Base-by-base conservation (phyloP, 164 flowering plant species). In the Saururus chinensis region DNA sequence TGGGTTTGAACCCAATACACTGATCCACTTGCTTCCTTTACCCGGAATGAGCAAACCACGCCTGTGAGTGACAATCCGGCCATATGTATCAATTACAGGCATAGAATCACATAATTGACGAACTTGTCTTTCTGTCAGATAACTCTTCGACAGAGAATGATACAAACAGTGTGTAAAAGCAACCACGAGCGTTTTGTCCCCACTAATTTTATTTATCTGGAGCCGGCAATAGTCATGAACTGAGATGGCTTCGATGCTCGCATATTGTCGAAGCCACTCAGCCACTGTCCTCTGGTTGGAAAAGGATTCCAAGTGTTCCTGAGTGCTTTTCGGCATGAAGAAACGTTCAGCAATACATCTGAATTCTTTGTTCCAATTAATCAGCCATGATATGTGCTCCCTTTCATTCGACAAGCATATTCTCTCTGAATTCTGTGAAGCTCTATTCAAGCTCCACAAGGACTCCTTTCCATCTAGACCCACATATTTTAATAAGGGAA, bases 21-120 rank as follows among this genome's bases (percentile, higher is more conserved):
- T 56, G 9, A 70, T 73, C 95, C 90, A 87, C 42, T 75, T 80
- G 66, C 90, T 84, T 51, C 72, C 85, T 48, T 66, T 73, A 9
- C 85, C 82, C 42, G 95, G 87, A 16, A 87, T 85, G 64, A 83
- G 84, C 68, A 87, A 73, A 20, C 76, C 76, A 14, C 53, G 67
- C 53, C 75, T 37, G 0, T 0, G 7, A 19, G 41, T 63, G 24
- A 22, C 61, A 48, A 79, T 74, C 57, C 14, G 9, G 0, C 83
- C 83, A 64, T 80, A 77, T 25, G 61, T 78, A 68, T 79, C 74
- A 1, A 81, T 70, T 6, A 84, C 68, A 8, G 85, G 88, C 79
- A 81, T 69, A 5, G 13, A 40, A 20, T 51, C 19, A 64, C 82
- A 81, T 25, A 83, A 59, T 19, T 19, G 1, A n/a, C 40, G 8